phyloP scores from a whole-genome alignment of 1,284 basidiomycete species.

The Trametes pubescens region DNA sequence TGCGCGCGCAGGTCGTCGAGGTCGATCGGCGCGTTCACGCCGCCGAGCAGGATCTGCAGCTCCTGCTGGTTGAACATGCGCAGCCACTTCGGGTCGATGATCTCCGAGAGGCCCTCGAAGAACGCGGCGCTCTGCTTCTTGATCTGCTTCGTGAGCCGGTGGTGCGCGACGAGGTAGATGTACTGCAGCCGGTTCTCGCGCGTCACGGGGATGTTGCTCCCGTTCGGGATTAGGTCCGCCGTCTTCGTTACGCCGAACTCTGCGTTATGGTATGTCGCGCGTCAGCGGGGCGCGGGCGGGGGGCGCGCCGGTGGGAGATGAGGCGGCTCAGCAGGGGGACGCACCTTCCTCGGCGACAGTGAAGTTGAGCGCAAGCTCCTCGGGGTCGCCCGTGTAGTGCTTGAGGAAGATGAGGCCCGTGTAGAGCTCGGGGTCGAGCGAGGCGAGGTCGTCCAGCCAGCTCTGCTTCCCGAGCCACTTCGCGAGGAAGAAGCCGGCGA shows the following conservation, averaged over 20 bases:
- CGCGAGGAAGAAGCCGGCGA: constrained; percentile 94
- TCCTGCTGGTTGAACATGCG: constrained; percentile 97
- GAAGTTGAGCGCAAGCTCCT: constrained; percentile 94
- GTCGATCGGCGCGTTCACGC: constrained; percentile 85
- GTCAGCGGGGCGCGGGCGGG: too few species aligned
- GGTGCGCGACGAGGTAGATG: constrained; percentile 91
- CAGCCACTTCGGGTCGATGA: constrained; percentile 91
- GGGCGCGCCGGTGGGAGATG: too few species aligned
- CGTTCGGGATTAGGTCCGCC: constrained; percentile 85
- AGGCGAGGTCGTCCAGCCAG: constrained; percentile 90
- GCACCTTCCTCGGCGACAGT: constrained; percentile 87
- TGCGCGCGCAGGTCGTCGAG: constrained; percentile 80
- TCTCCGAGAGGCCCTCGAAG: constrained; percentile 87
- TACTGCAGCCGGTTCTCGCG: constrained; percentile 91
- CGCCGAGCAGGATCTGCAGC: constrained; percentile 85
- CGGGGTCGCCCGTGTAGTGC: constrained; percentile 88
- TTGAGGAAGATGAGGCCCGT: constrained; percentile 93
- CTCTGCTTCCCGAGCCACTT: constrained; percentile 94
- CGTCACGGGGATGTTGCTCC: constrained; percentile 88
- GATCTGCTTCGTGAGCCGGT: constrained; percentile 91
- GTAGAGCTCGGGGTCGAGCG: constrained; percentile 93
- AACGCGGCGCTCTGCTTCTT: constrained; percentile 85
- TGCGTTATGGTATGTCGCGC: constrained; percentile 38
- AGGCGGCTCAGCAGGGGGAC: too few species aligned
- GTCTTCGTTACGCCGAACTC: constrained; percentile 89